Evolutionary conservation across 1,284 basidiomycete genomes (phyloP), one percentile per base, ranked within the genome.

Genomic region (Pseudozyma thailandica): DNA sequence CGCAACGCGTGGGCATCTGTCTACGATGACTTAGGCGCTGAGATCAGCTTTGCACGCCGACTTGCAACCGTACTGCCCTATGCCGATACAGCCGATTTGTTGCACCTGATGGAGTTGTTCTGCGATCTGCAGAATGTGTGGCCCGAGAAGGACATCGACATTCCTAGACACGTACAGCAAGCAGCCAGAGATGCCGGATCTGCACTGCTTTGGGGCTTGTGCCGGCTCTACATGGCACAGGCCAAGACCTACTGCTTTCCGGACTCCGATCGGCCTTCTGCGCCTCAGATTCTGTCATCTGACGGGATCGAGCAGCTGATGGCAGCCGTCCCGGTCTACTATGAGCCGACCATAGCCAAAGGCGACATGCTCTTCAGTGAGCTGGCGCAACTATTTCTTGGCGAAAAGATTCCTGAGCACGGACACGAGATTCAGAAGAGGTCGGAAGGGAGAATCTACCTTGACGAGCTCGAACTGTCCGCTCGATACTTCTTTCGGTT

Each of bases 51-150:
- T 3, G 63, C 58, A 4, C 27, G 18, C 28, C 27, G 33, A 5
- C 42, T 72, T 2, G 62, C 62, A 13, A 25, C 26, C 0, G 23
- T 52, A 15, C 12, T 72, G 23, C 69, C 58, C 8, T 28, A 51
- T 2, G 43, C 45, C 5, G 16, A 42, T 16, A 31, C 41, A 2
- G 10, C 26, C 1, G 44, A 58, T 13, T 27, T 58, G 7, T n/a
- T 12, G 8, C 41, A 45, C 41, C 13, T 58, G 20, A 26, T 23
- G 41, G 27, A 28, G 1, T 15, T 71, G 3, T 38, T 71, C 3
- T n/a, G 26, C 23, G 28, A 35, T n/a, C 43, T 71, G 12, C 46
- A 56, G 20, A 53, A 39, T 21, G 31, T 71, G 27, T 71, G 68
- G 68, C 13, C 25, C 3, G 50, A 48, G 4, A 31, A 26, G 1